Conservation (phyloP, 495 filamentous ascomycete species). For the Bryoglossum gracile region DNA sequence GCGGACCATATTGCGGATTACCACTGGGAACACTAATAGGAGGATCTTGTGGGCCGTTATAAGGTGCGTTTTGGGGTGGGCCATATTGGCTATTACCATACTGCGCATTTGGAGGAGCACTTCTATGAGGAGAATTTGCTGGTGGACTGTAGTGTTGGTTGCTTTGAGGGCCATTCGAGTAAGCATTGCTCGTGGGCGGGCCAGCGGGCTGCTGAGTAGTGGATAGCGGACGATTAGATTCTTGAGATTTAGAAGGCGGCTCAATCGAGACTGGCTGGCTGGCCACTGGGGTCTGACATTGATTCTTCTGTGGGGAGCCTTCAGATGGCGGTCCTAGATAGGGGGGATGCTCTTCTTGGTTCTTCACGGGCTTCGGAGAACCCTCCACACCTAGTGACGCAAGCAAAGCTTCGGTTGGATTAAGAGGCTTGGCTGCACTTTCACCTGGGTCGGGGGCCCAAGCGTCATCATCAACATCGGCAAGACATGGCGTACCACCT, state of each 20-base stretch:
- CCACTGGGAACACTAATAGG: not conserved
- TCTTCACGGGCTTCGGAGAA: conserved; percentile 20
- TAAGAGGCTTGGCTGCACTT: conserved; percentile 7
- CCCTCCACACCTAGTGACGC: conserved; percentile 25
- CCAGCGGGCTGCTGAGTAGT: not conserved
- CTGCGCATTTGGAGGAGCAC: not conserved
- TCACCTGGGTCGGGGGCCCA: conserved; percentile 26
- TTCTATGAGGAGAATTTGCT: not conserved
- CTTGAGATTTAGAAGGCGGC: conserved; percentile 1
- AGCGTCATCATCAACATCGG: conserved; percentile 20
- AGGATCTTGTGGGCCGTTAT: conserved; percentile 1
- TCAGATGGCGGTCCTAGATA: not conserved
- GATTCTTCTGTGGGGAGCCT: not conserved
- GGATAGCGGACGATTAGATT: too few species aligned
- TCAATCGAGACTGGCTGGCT: not conserved
- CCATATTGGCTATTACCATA: conserved; percentile 6
- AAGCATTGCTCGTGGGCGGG: not conserved
- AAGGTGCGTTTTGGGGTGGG: conserved; percentile 4
- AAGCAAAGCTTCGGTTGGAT: conserved; percentile 24
- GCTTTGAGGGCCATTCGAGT: not conserved
- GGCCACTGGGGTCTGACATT: not conserved
- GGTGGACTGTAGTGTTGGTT: not conserved
- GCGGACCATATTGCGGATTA: conserved; percentile 4
- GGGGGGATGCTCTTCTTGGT: conserved; percentile 4
- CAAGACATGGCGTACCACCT: conserved; percentile 21